Evolutionary conservation across 768 basidiomycete species (phyloP), one percentile per base, ranked within the genome.

Genomic region (Pisolithus orientalis): DNA sequence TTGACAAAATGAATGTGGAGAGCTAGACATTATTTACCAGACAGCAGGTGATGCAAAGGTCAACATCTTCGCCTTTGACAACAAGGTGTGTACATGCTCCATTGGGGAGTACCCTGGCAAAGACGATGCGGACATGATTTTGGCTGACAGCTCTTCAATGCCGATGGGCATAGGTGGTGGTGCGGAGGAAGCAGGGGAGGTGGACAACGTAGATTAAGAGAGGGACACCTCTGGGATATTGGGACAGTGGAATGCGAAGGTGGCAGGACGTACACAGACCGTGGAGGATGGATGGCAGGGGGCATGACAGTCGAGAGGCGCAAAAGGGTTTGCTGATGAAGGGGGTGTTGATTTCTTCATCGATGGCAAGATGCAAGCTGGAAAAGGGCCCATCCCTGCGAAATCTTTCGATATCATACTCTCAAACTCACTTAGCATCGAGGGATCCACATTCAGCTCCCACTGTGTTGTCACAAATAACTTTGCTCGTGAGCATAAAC

Each of bases 391-490:
- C 1, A 66, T 60, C 5, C 78, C 73, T 32, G 70, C 68, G 55
- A 87, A 90, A 51, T 90, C 87, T 9, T 72, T 72, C 32, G 73
- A 73, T 0, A 87, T 78, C 62, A 78, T 78, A 0, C 62, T 61
- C 59, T 88, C 83, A 60, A 90, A 90, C 38, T 78, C 80, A 4
- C 61, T 57, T 0, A 90, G 70, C 0, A 82, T 82, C 0, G 72
- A 62, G 0, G 83, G 79, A 48, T 89, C 87, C 48, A 90, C 84
- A 40, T 83, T 87, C 7, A 90, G 73, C 62, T 90, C 86, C 94
- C 93, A 97, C 65, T 14, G 90, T 94, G 60, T 94, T 90, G 72
- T 94, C 91, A 70, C 91, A 93, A 46, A 92, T 87, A 16, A 93
- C 87, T 63, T 85, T 85, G 3, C 76, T 78, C 0, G 82, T 75